Base-by-base conservation (phyloP, 805 yeast species). In the Huiozyma naganishii region DNA sequence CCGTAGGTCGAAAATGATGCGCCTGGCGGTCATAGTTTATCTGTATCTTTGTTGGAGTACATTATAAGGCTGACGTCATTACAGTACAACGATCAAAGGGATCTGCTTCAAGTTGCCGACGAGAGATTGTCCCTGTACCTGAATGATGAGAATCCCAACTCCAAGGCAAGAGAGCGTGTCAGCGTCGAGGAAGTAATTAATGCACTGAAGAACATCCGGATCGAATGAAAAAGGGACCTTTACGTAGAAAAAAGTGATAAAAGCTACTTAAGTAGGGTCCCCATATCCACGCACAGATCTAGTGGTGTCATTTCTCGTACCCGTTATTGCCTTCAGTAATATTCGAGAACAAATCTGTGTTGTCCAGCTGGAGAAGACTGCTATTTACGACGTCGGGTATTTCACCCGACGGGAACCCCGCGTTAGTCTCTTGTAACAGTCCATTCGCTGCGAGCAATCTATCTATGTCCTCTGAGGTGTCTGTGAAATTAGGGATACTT, bases 11-110 rank as follows among this genome's bases (percentile, higher is more conserved):
- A 3, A 2, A 30, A 8, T 30, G 33, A 30, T 27, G 38, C 13
- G 17, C 37, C 40, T 39, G 11, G 40, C 73, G 74, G 8, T 62
- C 53, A 44, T 8, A 57, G 60, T 13, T 54, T 46, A 6, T 66
- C 76, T 2, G 64, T 82, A 13, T 73, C 85, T 0, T 58, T 82
- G 13, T 59, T 83, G 2, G 88, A 84, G 55, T 83, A 82, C 51
- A 46, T 83, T 6, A 52, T 82, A 0, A 63, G 90, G 36, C 64
- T 83, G 11, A 59, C 74, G 10, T 75, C 80, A 0, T 61, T 83
- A 11, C 88, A 83, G 54, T 65, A 72, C 9, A 74, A 67, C 46
- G 88, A 81, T 51, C 77, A 75, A 47, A 63, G 57, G 27, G 67
- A 79, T 1, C 60, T 81, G 3, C 54, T 76, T 7, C 64, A 73